Evolutionary conservation across 23 red algal species (phyloP), one percentile per base, ranked within the genome.

Genomic region (Rhodosorus marinus): DNA sequence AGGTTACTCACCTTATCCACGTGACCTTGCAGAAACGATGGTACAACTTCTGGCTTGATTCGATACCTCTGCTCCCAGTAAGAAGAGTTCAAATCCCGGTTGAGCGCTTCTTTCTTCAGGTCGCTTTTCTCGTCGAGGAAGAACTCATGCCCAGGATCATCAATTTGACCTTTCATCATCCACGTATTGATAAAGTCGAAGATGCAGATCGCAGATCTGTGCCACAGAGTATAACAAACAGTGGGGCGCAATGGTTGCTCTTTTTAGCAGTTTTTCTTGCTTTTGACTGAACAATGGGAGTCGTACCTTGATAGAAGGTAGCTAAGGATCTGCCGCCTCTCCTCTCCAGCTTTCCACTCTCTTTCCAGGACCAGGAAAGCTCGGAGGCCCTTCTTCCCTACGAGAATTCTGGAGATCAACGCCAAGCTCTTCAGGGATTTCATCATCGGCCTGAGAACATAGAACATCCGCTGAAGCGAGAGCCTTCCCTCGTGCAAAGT

Each of bases 131-230:
- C 52, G 7, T 31, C 41, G 3, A 86, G 57, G 48, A 86, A 86
- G 21, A 86, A 76, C 35, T 86, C 81, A 33, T 59, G 29, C 35
- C 60, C 54, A 6, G 68, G 48, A 47, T 86, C 81, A 41, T 86
- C 32, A 8, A 86, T 27, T 31, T 64, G 28, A 34, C 81, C 81
- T 21, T 24, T 46, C 14, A 34, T n/a, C 1, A 76, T 26, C 81
- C 81, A 86, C 0, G 58, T 35, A 31, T 51, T 59, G 28, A 86
- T 35, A 1, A 43, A 35, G 9, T 55, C 36, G 14, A 76, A 47
- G 3, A 72, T 26, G 5, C 70, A 72, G 24, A 49, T 7, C n/a
- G 49, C 70, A 8, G 68, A 70, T 17, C 33, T 24, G 24, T 30
- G 31, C 67, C 34, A 19, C 76, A 24, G 26, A 26, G 54, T 14